Conservation (phyloP, 345 rosid species). For the Linum lewisii region DNA sequence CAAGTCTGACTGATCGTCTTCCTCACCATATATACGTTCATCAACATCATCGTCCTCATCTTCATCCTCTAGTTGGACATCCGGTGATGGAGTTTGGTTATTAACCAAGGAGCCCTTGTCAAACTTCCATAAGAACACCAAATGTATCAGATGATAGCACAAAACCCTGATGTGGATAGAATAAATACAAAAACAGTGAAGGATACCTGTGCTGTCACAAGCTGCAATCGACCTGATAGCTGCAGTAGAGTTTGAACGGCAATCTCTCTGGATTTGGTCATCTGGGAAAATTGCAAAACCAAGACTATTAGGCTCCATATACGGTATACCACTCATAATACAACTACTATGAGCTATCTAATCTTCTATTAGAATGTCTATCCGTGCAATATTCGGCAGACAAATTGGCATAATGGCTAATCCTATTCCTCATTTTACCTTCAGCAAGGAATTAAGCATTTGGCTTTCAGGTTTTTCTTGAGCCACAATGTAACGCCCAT, state of each 20-base stretch:
- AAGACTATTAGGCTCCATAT: no score
- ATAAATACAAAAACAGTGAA: not conserved
- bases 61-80: constrained; percentile 31
- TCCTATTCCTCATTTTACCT: constrained; percentile 33
- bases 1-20: constrained; percentile 61
- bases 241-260: constrained; percentile 62
- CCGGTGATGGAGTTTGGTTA: constrained; percentile 18
- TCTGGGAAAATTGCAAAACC: constrained; percentile 28
- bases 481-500: constrained; percentile 42
- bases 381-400: no score
- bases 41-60: constrained; percentile 57
- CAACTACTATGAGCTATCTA: no score
- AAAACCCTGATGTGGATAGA: not conserved
- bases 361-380: no score
- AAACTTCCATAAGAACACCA: constrained; percentile 35
- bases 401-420: not conserved
- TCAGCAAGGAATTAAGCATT: constrained; percentile 43
- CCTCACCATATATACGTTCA: constrained; percentile 47
- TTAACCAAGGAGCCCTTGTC: constrained; percentile 41
- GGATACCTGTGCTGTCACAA: constrained; percentile 59
- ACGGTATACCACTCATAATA: no score
- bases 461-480: constrained; percentile 32
- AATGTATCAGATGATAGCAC: not conserved
- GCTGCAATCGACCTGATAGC: constrained; percentile 76
- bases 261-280: constrained; percentile 42